Evolutionary conservation across 352 stramenopile species (phyloP).

Genomic region (Bremia lactucae): DNA sequence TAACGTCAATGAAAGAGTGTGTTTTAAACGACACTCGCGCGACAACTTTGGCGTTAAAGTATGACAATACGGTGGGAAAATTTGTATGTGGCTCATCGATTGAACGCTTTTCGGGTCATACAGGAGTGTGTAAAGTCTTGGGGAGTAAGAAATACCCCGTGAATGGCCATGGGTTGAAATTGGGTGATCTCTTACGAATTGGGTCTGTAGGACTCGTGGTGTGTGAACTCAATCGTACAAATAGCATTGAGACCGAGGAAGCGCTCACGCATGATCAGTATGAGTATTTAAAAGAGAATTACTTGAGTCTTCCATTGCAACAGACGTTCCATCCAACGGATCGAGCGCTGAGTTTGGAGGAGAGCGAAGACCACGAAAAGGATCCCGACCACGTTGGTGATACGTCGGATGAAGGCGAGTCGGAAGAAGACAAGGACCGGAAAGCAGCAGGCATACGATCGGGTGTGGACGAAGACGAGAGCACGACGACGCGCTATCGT

Average conservation of each 20-base stretch:
- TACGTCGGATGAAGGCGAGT: conserved; percentile 70
- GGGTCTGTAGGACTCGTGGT: conserved; percentile 88
- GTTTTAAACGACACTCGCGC: conserved; percentile 75
- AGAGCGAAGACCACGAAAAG: conserved; percentile 25
- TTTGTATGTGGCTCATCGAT: conserved; percentile 81
- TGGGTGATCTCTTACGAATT: conserved; percentile 82
- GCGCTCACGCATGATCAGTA: conserved; percentile 77
- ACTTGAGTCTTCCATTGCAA: conserved; percentile 69
- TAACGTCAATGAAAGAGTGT: conserved; percentile 65
- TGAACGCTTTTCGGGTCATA: conserved; percentile 87
- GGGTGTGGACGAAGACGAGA: conserved; percentile 8
- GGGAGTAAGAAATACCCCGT: conserved; percentile 81
- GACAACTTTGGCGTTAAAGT: conserved; percentile 70
- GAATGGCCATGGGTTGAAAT: conserved; percentile 57
- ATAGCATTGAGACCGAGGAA: conserved; percentile 55
- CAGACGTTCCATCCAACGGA: conserved; percentile 72
- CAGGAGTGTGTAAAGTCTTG: conserved; percentile 83
- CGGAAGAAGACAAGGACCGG: conserved; percentile 66
- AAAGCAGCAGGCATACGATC: conserved; percentile 17
- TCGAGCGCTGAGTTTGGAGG: conserved; percentile 19
- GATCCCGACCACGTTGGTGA: conserved; percentile 35
- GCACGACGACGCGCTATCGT: conserved; percentile 4
- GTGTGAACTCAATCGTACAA: conserved; percentile 79
- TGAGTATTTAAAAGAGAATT: conserved; percentile 82
- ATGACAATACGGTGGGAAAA: conserved; percentile 43